Evolutionary conservation across 2,329 filamentous ascomycete species (phyloP), one percentile per base, ranked within the genome.

Genomic region (Fusarium lyarnte): DNA sequence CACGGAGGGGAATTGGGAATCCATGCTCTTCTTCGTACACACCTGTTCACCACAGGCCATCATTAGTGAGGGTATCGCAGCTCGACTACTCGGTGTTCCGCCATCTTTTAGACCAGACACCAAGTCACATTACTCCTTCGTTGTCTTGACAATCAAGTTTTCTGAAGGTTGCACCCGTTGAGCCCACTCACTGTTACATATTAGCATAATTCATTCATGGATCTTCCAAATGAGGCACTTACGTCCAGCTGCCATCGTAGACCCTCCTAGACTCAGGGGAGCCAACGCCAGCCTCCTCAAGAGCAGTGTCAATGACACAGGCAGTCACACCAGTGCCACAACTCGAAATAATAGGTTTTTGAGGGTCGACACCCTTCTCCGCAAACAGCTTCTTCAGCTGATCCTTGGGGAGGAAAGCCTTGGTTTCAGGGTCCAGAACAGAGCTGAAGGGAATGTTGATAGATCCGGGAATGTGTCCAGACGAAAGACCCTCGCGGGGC

Each of bases 161-260:
- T 93, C 91, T 5, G 87, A 85, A 29, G 89, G 85, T 65, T 85
- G 85, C 43, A 91, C 89, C 62, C 90, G 84, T 77, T 92, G 90
- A 41, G 90, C 91, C 90, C 90, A 93, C 83, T 91, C 89, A 29
- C 89, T 91, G 63, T 66, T 21, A 63, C 36, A 78, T 84, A 79
- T 71, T 67, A 67, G 47, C 57, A 59, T 45, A 36, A 19, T 38
- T 12, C 38, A 53, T 21, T 63, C 38, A 51, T 61, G 31, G 38
- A 42, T n/a, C 54, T 41, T 59, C 17, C 29, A 25, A n/a, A 36
- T 19, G 42, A 29, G 62, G 16, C 14, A 92, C 93, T 90, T 86
- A 97, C 88, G 96, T 98, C 96, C 96, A 99, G 82, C 95, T 97
- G 52, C 96, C 96, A 81, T 99, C 96, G 78, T 99, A 99, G 27